Evolutionary conservation across 495 filamentous ascomycete species (phyloP), one percentile per base, ranked within the genome.

Genomic region (Echria macrotheca): DNA sequence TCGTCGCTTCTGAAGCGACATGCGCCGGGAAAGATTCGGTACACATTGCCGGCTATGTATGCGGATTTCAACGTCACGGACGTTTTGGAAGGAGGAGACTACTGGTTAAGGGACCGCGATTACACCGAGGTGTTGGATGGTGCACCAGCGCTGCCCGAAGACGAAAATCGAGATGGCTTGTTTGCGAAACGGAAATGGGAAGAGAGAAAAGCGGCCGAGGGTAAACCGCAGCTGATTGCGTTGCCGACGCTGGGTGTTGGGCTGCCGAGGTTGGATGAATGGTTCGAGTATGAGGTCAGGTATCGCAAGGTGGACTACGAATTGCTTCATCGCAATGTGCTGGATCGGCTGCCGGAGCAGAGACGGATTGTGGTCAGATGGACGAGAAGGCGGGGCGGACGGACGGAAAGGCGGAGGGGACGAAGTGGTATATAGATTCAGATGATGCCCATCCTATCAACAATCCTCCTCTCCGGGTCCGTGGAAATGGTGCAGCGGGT

Each of bases 11-110:
- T 82, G 5, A 66, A 60, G 35, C 47, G 51, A 0, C 65, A 67
- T 25, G 78, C 76, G 0, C 78, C 78, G 1, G 76, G 65, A 0
- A 75, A 76, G 44, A 61, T 75, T 8, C 62, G 79, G 12, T 81
- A 63, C 45, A 80, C 80, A 0, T 52, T 83, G 5, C 80, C 80
- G 0, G 75, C 66, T 1, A 48, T 80, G 2, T 75, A 74, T 40
- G 55, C 63, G 6, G 53, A 58, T 12, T 46, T 58, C 8, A 49
- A 68, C 7, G 18, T 67, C 5, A 41, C 22, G 1, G 31, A 7
- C 3, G 8, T 61, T 12, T 5, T 67, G 12, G 7, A 31, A 1
- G 36, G 53, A 0, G 48, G 55, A 6, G 44, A 42, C 5, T 57
- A 56, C 47, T 65, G 59, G 64, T 56, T 61, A 1, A 47, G 14